Evolutionary conservation across 768 basidiomycete species (phyloP).

Genomic region (Lentinula guzmanii): DNA sequence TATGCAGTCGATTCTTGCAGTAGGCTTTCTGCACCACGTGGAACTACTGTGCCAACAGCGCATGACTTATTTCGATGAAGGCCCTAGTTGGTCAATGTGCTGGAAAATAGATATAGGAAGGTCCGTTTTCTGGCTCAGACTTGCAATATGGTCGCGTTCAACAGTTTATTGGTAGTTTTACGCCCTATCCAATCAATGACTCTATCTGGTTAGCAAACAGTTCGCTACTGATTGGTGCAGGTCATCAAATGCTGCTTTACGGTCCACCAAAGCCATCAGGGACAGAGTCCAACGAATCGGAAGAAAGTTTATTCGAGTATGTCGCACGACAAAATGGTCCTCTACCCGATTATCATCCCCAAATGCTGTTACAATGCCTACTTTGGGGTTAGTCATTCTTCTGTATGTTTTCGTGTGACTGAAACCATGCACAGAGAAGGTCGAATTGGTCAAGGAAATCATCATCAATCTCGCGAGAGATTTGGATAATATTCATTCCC

Average conservation of each 20-base stretch:
- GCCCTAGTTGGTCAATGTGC: constrained; percentile 73
- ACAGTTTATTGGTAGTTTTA: constrained; percentile 42
- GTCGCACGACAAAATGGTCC: constrained; percentile 84
- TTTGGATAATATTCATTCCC: constrained; percentile 19
- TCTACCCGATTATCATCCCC: constrained; percentile 87
- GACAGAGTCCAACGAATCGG: constrained; percentile 14
- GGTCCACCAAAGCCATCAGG: constrained; percentile 29
- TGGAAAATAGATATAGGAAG: constrained; percentile 61
- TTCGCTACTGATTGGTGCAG: constrained; percentile 73
- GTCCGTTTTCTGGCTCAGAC: constrained; percentile 33
- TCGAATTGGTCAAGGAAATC: constrained; percentile 79
- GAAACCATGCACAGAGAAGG: constrained; percentile 50
- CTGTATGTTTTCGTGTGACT: neutral
- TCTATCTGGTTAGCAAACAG: constrained; percentile 90
- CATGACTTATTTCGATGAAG: constrained; percentile 84
- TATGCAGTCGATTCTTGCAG: constrained; percentile 84
- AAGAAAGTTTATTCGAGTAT: constrained; percentile 66
- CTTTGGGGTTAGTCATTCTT: constrained; percentile 69
- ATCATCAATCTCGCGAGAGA: constrained; percentile 59
- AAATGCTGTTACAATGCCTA: constrained; percentile 86
- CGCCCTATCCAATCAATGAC: constrained; percentile 76
- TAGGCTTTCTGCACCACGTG: constrained; percentile 75
- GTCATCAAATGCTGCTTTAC: constrained; percentile 80
- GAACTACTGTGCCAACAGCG: constrained; percentile 91
- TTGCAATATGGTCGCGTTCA: neutral